phyloP scores from a whole-genome alignment of 495 filamentous ascomycete species.

The Neurospora discreta region DNA sequence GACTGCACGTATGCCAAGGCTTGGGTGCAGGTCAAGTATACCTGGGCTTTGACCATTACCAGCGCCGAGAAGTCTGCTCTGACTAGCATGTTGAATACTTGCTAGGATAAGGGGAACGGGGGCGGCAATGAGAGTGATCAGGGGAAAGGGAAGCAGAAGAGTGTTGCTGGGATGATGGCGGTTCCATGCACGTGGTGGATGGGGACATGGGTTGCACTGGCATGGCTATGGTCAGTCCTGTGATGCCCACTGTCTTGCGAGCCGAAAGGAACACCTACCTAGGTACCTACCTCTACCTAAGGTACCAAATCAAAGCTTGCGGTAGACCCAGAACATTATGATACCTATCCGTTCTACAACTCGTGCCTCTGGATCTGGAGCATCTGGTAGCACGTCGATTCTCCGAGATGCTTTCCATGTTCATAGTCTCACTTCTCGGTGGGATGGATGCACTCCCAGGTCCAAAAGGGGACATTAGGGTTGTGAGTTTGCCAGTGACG shows the following conservation, averaged over 20 bases:
- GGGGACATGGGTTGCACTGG: not conserved
- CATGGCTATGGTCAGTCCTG: not conserved
- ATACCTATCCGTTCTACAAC: not conserved
- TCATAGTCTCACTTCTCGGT: not conserved
- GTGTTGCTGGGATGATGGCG: not conserved
- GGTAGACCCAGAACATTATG: not conserved
- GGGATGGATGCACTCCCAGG: not conserved
- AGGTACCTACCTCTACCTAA: no score
- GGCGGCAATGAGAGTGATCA: not conserved
- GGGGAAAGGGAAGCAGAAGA: not conserved
- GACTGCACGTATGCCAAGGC: conserved; percentile 64
- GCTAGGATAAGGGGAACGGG: conserved; percentile 23
- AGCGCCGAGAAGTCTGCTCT: conserved; percentile 42
- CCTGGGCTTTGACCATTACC: conserved; percentile 36
- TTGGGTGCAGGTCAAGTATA: conserved; percentile 60
- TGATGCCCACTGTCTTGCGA: no score
- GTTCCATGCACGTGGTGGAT: not conserved
- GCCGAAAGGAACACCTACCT: no score
- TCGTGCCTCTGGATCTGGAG: not conserved
- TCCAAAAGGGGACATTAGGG: not conserved
- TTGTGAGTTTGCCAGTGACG: not conserved
- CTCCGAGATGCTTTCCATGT: not conserved
- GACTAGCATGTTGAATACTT: conserved; percentile 51
- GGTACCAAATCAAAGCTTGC: no score
- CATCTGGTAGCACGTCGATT: not conserved